These are phyloP conservation scores for Scheffersomyces ergatensis DNA, from an alignment of 805 yeast genomes.

Conservation along the genomic window DNA sequence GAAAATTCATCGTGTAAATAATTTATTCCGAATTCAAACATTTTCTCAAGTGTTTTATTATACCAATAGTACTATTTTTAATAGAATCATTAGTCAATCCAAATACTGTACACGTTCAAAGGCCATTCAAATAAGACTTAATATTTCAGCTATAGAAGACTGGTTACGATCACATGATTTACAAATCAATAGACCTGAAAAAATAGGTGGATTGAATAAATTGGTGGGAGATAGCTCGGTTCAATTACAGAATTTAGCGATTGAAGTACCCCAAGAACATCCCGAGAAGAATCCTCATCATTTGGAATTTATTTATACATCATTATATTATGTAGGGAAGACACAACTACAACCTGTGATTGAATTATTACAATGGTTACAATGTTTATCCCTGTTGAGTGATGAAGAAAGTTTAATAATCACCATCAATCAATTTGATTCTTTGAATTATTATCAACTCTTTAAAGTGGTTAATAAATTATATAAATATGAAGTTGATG, in stretches of 20 bases:
- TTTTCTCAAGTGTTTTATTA: constrained; percentile 76
- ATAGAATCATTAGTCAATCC: constrained; percentile 63
- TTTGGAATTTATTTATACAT: constrained; percentile 59
- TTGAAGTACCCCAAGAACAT: constrained; percentile 17
- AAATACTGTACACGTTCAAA: constrained; percentile 74
- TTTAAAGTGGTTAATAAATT: constrained; percentile 61
- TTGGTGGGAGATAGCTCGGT: constrained; percentile 12
- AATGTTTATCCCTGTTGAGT: constrained; percentile 70
- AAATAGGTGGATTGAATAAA: constrained; percentile 24
- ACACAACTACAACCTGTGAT: constrained; percentile 68
- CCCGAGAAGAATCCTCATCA: constrained; percentile 43
- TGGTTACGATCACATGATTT: constrained; percentile 80
- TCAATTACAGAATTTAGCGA: constrained; percentile 18
- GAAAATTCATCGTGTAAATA: constrained; percentile 77
- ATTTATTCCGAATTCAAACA: constrained; percentile 73
- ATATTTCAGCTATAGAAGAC: constrained; percentile 83
- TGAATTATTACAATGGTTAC: constrained; percentile 87
- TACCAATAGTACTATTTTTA: constrained; percentile 71
- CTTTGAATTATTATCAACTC: constrained; percentile 67
- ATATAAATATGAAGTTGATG: constrained; percentile 84
- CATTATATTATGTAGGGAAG: constrained; percentile 64
- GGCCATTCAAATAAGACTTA: constrained; percentile 87
- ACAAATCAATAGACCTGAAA: constrained; percentile 34
- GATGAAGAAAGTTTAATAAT: constrained; percentile 61
- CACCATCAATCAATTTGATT: constrained; percentile 51